Conservation (phyloP, 2,329 filamentous ascomycete genomes). For the Apiospora pterosperma region DNA sequence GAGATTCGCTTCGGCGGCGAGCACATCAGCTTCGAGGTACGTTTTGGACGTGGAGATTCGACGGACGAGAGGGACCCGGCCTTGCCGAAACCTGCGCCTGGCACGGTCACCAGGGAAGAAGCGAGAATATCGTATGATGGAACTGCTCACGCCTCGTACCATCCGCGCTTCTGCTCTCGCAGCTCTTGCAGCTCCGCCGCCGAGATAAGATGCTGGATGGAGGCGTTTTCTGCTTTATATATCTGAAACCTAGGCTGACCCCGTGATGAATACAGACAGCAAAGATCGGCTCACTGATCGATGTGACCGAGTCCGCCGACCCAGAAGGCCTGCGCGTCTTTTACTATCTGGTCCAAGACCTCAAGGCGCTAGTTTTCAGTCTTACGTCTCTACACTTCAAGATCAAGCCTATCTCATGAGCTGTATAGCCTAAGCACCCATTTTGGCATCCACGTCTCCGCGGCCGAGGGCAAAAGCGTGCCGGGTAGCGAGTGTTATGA, state of each 20-base stretch:
- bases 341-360: conserved; percentile 96
- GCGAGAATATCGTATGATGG: background rate
- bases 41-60: conserved; percentile 22
- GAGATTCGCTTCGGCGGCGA: conserved; percentile 93
- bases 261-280: conserved; percentile 64
- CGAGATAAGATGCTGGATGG: background rate
- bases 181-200: too few species aligned
- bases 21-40: conserved; percentile 95
- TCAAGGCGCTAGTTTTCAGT: conserved; percentile 95
- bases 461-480: background rate
- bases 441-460: background rate
- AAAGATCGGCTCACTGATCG: conserved; percentile 94
- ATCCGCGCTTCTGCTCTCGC: background rate
- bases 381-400: conserved; percentile 97
- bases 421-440: background rate
- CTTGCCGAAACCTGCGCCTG: background rate
- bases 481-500: background rate
- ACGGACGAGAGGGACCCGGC: background rate
- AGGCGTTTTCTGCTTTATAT: background rate
- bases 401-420: conserved; percentile 68
- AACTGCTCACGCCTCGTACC: background rate
- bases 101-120: background rate
- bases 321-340: conserved; percentile 95
- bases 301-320: conserved; percentile 93
- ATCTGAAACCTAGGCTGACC: background rate